These are phyloP conservation scores for Fonsecaea erecta DNA, from an alignment of 2,329 filamentous ascomycete genomes.

Conservation along the genomic window DNA sequence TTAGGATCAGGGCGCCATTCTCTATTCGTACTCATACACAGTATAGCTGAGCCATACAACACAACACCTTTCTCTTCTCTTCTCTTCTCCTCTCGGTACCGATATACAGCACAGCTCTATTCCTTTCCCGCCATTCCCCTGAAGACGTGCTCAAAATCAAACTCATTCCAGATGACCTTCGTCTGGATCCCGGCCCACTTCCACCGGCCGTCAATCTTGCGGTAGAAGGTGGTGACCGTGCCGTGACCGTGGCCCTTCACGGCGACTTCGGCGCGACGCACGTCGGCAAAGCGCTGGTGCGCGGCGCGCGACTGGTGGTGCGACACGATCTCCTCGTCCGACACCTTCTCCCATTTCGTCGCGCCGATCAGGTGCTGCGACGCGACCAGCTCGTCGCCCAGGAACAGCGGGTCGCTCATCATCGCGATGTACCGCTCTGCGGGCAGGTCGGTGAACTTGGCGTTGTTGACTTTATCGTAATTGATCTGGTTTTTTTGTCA, in stretches of 20 bases:
- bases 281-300: slow-evolving; percentile 66
- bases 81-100: not conserved
- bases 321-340: slow-evolving; percentile 64
- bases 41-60: too few species aligned
- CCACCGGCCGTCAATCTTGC: slow-evolving; percentile 63
- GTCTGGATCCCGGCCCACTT: slow-evolving; percentile 64
- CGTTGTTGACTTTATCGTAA: slow-evolving; percentile 7
- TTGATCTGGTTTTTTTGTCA: slow-evolving; percentile 7
- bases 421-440: slow-evolving; percentile 72
- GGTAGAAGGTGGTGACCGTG: slow-evolving; percentile 63
- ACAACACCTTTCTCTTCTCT: too few species aligned
- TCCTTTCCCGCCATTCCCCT: slow-evolving; percentile 13
- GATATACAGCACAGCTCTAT: too few species aligned
- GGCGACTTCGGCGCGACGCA: slow-evolving; percentile 67
- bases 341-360: slow-evolving; percentile 62
- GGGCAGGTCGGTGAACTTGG: slow-evolving; percentile 68
- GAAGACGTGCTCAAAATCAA: slow-evolving; percentile 63
- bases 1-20: too few species aligned
- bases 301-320: slow-evolving; percentile 59
- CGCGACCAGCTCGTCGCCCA: slow-evolving; percentile 55
- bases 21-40: too few species aligned
- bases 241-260: slow-evolving; percentile 56
- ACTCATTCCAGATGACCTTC: slow-evolving; percentile 62
- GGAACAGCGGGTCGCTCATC: slow-evolving; percentile 75
- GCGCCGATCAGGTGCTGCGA: slow-evolving; percentile 38